Evolutionary conservation across 805 yeast genomes (phyloP).

Genomic region (Saccharomycopsis microspora): DNA sequence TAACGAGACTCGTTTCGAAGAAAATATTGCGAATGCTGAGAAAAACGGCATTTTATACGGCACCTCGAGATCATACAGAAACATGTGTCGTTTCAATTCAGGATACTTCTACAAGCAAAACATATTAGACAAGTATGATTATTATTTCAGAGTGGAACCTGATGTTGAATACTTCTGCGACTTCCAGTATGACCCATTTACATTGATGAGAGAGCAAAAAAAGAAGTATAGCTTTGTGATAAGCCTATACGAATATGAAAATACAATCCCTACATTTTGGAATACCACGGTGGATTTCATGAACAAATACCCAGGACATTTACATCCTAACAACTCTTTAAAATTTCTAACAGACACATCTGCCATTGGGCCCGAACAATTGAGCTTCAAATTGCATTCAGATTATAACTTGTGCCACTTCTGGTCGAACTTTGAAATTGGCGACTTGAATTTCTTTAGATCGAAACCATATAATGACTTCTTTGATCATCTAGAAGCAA

Average conservation of each 20-base stretch:
- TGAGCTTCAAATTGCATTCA: conserved; percentile 35
- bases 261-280: conserved; percentile 85
- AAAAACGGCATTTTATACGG: conserved; percentile 51
- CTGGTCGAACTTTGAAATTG: conserved; percentile 84
- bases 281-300: conserved; percentile 55
- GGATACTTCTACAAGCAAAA: conserved; percentile 83
- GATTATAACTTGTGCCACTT: conserved; percentile 74
- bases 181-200: conserved; percentile 78
- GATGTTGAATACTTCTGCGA: conserved; percentile 84
- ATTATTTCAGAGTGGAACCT: conserved; percentile 95
- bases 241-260: conserved; percentile 67
- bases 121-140: conserved; percentile 61
- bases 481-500: conserved; percentile 51
- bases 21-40: conserved; percentile 32
- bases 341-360: conserved; percentile 44
- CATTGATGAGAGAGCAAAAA: conserved; percentile 59
- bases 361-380: conserved; percentile 29
- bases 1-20: conserved; percentile 42
- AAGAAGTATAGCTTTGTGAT: conserved; percentile 86
- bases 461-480: conserved; percentile 48
- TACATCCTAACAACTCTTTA: conserved; percentile 55
- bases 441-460: conserved; percentile 58
- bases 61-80: conserved; percentile 57
- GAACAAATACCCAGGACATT: conserved; percentile 42
- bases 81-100: conserved; percentile 92